Evolutionary conservation across 2,329 filamentous ascomycete species (phyloP).

Genomic region (Cadophora malorum): DNA sequence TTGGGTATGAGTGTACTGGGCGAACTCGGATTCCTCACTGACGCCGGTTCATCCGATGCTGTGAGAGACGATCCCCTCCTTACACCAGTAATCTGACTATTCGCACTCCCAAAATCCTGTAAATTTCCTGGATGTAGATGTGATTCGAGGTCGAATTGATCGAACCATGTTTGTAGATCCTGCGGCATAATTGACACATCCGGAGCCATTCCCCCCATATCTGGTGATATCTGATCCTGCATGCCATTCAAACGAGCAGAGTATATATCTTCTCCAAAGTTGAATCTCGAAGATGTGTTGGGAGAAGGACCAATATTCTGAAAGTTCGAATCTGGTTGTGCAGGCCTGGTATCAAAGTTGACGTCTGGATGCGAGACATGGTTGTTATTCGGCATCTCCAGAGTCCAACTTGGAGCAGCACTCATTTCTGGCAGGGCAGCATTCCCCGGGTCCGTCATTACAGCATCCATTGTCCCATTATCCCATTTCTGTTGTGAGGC

Average conservation of each 20-base stretch:
- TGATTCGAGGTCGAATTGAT: conserved; percentile 38
- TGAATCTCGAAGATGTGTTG: conserved; percentile 26
- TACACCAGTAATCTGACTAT: conserved; percentile 9
- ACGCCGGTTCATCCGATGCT: conserved; percentile 29
- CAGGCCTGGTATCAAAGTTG: conserved; percentile 28
- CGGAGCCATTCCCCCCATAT: conserved; percentile 32
- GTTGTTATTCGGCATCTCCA: conserved; percentile 27
- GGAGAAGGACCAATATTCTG: conserved; percentile 31
- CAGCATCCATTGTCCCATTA: conserved; percentile 33
- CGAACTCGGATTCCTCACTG: conserved; percentile 31
- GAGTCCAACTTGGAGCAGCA: conserved; percentile 29
- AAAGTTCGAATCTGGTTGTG: conserved; percentile 30
- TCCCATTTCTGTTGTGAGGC: conserved; percentile 37
- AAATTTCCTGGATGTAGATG: conserved; percentile 29
- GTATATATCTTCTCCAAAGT: conserved; percentile 35
- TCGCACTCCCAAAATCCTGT: conserved; percentile 25
- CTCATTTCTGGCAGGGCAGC: conserved; percentile 26
- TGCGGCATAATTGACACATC: conserved; percentile 36
- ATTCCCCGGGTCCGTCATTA: conserved; percentile 31
- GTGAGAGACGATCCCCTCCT: conserved; percentile 24
- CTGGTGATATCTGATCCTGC: conserved; percentile 33
- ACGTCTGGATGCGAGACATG: conserved; percentile 30
- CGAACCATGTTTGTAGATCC: conserved; percentile 39
- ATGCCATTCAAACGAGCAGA: conserved; percentile 29
- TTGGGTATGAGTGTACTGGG: conserved; percentile 43